A percentile compares a stretch with the other conserved stretches of the same genome.
Evolutionary conservation across 2,329 filamentous ascomycete genomes (phyloP).

Genomic region (Trichothecium sympodiale): DNA sequence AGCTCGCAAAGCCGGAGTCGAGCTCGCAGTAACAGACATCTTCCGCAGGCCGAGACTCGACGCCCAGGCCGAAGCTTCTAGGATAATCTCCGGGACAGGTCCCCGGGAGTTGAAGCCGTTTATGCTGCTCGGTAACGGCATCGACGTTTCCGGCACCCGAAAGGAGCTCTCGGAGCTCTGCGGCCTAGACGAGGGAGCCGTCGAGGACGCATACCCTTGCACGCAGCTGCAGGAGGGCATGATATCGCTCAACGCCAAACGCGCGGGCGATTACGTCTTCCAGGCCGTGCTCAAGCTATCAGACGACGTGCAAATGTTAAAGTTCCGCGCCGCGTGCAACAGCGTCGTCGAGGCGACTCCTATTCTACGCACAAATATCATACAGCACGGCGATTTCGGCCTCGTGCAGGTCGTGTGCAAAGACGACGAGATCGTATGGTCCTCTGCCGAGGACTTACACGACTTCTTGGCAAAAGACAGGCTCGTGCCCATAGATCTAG

Average conservation of each 20-base stretch:
- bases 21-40: conserved; percentile 36
- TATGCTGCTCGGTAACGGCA: not conserved
- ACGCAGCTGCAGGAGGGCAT: conserved; percentile 37
- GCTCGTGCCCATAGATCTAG: not conserved
- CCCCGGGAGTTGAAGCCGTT: not conserved
- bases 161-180: not conserved
- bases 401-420: conserved; percentile 34
- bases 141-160: not conserved
- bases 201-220: conserved; percentile 38
- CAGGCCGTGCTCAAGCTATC: conserved; percentile 1
- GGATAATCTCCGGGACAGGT: not conserved
- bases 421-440: conserved; percentile 13
- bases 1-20: conserved; percentile 28
- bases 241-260: conserved; percentile 29
- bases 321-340: conserved; percentile 25
- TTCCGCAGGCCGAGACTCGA: conserved; percentile 18
- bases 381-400: conserved; percentile 28
- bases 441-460: conserved; percentile 16
- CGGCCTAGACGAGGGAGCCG: not conserved
- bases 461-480: conserved; percentile 16
- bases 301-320: not conserved
- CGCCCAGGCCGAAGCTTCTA: not conserved
- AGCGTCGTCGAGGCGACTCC: conserved; percentile 28
- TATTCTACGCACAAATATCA: conserved; percentile 34
- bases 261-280: conserved; percentile 1